phyloP scores from a whole-genome alignment of 176 grass and related monocot species.

The Cocos nucifera region DNA sequence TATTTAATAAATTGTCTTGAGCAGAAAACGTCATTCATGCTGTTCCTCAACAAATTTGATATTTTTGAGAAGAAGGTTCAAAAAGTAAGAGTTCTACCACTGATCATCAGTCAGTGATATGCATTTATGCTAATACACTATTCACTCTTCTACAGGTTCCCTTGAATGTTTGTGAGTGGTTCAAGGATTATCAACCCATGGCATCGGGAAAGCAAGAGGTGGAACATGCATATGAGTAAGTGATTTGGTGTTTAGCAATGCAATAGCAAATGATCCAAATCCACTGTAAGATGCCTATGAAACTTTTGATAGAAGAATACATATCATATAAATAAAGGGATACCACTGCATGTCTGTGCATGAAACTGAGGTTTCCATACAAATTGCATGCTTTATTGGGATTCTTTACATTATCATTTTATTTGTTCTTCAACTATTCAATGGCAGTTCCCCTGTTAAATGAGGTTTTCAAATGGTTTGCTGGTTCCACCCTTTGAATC shows the following conservation, averaged over 20 bases:
- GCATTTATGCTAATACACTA: slow-evolving; percentile 2
- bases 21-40: slow-evolving; percentile 96
- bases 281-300: no score
- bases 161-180: slow-evolving; percentile 84
- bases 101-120: not conserved
- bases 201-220: slow-evolving; percentile 86
- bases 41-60: slow-evolving; percentile 98
- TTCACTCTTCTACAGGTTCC: slow-evolving; percentile 45
- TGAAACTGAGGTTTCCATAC: no score
- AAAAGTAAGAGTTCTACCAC: slow-evolving; percentile 34
- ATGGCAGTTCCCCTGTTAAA: no score
- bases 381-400: no score
- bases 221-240: slow-evolving; percentile 93
- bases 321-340: no score
- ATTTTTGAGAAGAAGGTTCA: slow-evolving; percentile 98
- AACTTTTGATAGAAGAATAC: no score
- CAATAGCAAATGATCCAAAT: no score
- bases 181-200: slow-evolving; percentile 81
- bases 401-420: no score
- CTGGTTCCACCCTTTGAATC: no score
- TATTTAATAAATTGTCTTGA: slow-evolving; percentile 4
- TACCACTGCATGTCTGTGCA: no score
- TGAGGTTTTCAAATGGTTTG: no score
- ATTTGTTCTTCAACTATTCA: no score
- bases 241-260: not conserved